Base-by-base conservation (phyloP, 192 early-diverging fungal genomes). In the Paraglomus brasilianum region DNA sequence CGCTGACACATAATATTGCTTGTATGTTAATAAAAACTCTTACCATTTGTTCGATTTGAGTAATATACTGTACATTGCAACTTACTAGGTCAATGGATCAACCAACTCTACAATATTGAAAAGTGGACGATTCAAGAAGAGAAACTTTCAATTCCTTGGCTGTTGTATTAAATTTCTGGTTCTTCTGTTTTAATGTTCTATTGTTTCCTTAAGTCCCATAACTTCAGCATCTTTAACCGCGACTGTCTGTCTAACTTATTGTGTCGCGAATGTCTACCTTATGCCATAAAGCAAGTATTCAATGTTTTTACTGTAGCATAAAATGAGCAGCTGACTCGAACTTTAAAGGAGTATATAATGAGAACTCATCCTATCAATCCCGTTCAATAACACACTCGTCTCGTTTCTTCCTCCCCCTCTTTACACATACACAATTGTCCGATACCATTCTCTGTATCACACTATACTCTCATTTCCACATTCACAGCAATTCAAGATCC, bases 181-280 rank as follows among this genome's bases (percentile, higher is more conserved):
- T 42, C 17, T 73, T 55, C 10, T 70, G 63, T 41, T 77, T 72
- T 7, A 57, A 51, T 15, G 58, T 69, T 74, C 77, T 40, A 77
- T 36, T 11, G 66, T 62, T 17, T 52, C 43, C 17, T 75, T 85
- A 14, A 80, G 53, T 1, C 74, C 66, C 38, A 59, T 49, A 41
- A 77, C 75, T 43, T 83, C 81, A 24, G 74, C 61, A 45, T 83
- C 80, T 65, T 84, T 81, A 39, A 71, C 52, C 0, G 80, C 65
- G 41, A 83, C 79, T 5, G 76, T 71, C n/a, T 80, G 77, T 1
- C 83, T 74, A 49, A 83, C n/a, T n/a, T n/a, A n/a, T n/a, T n/a
- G n/a, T n/a, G n/a, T n/a, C n/a, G n/a, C n/a, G n/a, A n/a, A n/a
- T n/a, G n/a, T n/a, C n/a, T n/a, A n/a, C n/a, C n/a, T n/a, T n/a